Conservation (phyloP, 805 yeast genomes). For the Yarrowia deformans region DNA sequence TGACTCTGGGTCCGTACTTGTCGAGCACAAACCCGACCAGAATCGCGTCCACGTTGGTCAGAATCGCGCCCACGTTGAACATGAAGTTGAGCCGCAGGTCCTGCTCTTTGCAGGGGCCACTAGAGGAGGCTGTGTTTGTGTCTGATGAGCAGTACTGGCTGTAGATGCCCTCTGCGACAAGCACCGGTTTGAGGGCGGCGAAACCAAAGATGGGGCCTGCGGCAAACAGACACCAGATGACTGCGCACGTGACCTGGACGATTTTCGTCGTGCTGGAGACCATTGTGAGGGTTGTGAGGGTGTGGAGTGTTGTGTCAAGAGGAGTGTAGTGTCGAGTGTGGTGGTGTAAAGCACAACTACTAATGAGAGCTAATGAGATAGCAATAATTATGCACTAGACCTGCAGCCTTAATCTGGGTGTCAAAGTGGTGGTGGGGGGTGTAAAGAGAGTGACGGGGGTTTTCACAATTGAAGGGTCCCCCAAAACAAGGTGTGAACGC, state of each 20-base stretch:
- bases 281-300: background rate
- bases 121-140: constrained; percentile 40
- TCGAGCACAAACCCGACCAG: constrained; percentile 84
- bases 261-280: constrained; percentile 2
- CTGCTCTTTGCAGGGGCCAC: constrained; percentile 69
- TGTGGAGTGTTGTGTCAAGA: background rate
- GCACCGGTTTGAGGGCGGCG: constrained; percentile 89
- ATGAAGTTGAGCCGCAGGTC: constrained; percentile 81
- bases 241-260: constrained; percentile 72
- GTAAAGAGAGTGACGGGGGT: too few relatives aligned
- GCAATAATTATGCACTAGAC: background rate
- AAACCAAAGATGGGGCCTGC: constrained; percentile 96
- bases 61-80: constrained; percentile 86
- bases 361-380: background rate
- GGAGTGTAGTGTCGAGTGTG: too few relatives aligned
- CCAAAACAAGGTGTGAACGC: too few relatives aligned
- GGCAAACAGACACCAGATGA: constrained; percentile 84
- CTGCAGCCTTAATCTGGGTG: background rate
- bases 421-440: too few relatives aligned
- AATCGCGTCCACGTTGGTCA: constrained; percentile 82
- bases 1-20: constrained; percentile 76
- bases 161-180: constrained; percentile 80
- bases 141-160: constrained; percentile 58
- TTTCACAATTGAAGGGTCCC: too few relatives aligned
- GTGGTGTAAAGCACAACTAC: background rate